Evolutionary conservation across 768 basidiomycete species (phyloP), one percentile per base, ranked within the genome.

Genomic region (Termitomyces bulborhizus): DNA sequence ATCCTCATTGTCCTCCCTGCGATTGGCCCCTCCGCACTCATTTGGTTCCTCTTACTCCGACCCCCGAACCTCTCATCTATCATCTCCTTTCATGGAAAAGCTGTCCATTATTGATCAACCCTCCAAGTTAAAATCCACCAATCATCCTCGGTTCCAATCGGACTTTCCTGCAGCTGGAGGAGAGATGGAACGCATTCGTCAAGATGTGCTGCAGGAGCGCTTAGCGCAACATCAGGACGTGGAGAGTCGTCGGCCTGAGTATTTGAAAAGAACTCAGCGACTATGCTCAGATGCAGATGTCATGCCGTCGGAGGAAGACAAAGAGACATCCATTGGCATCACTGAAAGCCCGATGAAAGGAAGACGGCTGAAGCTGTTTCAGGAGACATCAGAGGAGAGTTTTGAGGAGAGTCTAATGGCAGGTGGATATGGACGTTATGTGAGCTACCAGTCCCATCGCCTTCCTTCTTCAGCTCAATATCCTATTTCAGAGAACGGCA

Each of bases 341-440:
- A 78, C 77, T 60, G 83, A 85, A 59, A 89, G 82, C 61, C 88
- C 89, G 0, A 67, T 75, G 53, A 90, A 86, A 69, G 90, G 90
- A 1, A 75, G 89, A 54, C 75, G 88, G 49, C 71, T 90, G 36
- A 84, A 82, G 60, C 68, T 92, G 40, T 91, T 90, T 67, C 88
- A 89, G 66, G 87, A 89, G 69, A 90, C 88, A 0, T 86, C 85
- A 4, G 87, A 88, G 45, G 87, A 88, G 68, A 90, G 88, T 63
- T 90, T 91, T 61, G 89, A 91, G 63, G 88, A 91, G 69, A 87
- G 87, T 61, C 67, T 90, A 41, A 88, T 90, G 81, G 88, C 87
- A 18, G 87, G 88, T 31, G 88, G 89, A 7, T 90, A 90, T 67
- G 86, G 84, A 1, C 78, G 79, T 58, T 90, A 90, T 67, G 88